Base-by-base conservation (phyloP, 2,329 filamentous ascomycete species). In the Venturia pyrina region DNA sequence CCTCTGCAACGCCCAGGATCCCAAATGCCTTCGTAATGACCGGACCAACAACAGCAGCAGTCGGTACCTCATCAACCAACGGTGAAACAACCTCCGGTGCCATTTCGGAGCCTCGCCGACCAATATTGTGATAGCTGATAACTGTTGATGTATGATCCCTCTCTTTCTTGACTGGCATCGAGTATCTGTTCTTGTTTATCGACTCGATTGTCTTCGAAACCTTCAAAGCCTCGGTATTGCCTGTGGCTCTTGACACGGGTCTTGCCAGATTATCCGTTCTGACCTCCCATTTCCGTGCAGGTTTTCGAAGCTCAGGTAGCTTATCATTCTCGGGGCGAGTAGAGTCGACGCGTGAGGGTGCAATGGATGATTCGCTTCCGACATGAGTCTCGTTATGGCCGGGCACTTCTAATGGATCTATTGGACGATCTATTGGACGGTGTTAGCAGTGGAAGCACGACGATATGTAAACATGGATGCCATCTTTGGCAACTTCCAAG, bases 121-220 rank as follows among this genome's bases (percentile, higher is more conserved):
- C 48, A 11, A 53, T 28, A 15, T 28, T 53, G 10, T 53, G 48
- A 5, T 53, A 53, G 21, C 10, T 53, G 15, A 5, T 8, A 48
- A 6, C 48, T 34, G 53, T 3, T 34, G 53, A 17, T 19, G 53
- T n/a, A 34, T 59, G 53, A 2, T 21, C 53, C 19, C 6, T 37
- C 53, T 59, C 53, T 37, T 59, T 17, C 53, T 17, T 66, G 15
- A 37, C 41, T 40, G 56, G 34, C 60, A n/a, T 10, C 21, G 40
- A 62, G 50, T 41, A 44, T 46, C 24, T 48, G 24, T 62, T 66
- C 64, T 66, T 62, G 17, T 66, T 62, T 11, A 61, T 66, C n/a
- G 56, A 34, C 40, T 56, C 64, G 43, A 66, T 62, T 21, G 56
- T 62, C 43, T 66, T 43, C 2, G 63, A 65, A 8, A 65, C 50